Percentiles rank a stretch among this genome's conserved stretches.
Conservation (phyloP, 1,284 basidiomycete genomes). For the Vanrija pseudolonga region DNA sequence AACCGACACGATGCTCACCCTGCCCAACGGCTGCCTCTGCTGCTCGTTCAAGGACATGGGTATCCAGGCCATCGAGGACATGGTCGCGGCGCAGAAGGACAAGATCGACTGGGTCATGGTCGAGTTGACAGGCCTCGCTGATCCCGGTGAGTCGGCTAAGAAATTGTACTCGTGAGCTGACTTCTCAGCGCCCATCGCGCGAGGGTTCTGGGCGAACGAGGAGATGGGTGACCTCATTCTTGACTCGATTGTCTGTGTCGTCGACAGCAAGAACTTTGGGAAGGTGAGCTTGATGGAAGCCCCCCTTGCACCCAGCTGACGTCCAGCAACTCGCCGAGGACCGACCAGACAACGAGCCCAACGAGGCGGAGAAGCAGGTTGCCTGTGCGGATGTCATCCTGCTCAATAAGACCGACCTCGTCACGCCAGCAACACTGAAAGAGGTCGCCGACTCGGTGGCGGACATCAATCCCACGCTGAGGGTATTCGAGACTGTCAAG, state of each 20-base stretch:
- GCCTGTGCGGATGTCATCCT: slow-evolving; percentile 84
- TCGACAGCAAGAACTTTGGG: slow-evolving; percentile 79
- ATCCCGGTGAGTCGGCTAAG: slow-evolving; percentile 61
- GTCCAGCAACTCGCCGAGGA: slow-evolving; percentile 77
- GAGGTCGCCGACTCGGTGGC: slow-evolving; percentile 59
- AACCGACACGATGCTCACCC: slow-evolving; percentile 61
- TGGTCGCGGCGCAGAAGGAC: slow-evolving; percentile 58
- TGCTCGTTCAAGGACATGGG: slow-evolving; percentile 91
- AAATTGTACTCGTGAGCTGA: not conserved
- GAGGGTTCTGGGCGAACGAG: slow-evolving; percentile 89
- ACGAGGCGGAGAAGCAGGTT: slow-evolving; percentile 81
- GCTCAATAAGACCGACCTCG: slow-evolving; percentile 81
- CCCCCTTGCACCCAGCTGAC: not conserved
- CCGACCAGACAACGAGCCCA: slow-evolving; percentile 56
- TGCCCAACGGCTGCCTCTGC: slow-evolving; percentile 90
- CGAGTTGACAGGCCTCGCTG: slow-evolving; percentile 88
- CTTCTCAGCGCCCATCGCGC: slow-evolving; percentile 61
- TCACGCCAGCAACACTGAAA: slow-evolving; percentile 45
- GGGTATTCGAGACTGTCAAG: slow-evolving; percentile 65
- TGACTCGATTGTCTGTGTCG: slow-evolving; percentile 86
- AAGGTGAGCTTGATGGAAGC: slow-evolving; percentile 56
- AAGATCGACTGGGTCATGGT: slow-evolving; percentile 88
- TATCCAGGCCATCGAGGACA: slow-evolving; percentile 81
- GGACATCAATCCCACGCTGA: slow-evolving; percentile 69
- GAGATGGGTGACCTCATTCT: slow-evolving; percentile 73